Evolutionary conservation across 169 alveolate species (phyloP).

Genomic region (Toxoplasma gondii): DNA sequence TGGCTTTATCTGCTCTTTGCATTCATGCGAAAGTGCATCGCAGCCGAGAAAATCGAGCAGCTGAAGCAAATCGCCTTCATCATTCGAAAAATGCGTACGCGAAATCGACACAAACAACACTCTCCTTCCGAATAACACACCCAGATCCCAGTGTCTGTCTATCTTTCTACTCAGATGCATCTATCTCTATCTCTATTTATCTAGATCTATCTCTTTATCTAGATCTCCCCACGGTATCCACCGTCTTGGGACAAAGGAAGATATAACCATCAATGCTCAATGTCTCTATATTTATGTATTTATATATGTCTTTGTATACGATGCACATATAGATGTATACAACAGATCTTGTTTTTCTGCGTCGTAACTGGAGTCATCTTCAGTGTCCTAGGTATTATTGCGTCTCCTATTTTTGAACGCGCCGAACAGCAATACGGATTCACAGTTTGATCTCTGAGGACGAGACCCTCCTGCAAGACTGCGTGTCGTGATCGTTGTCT

Average conservation of each 20-base stretch:
- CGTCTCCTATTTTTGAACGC: too few species aligned
- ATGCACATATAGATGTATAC: background rate
- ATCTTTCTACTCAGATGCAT: background rate
- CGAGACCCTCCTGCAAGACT: too few species aligned
- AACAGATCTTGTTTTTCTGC: too few species aligned
- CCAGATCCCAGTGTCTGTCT: background rate
- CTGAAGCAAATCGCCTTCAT: slow-evolving; percentile 49
- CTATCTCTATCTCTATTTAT: background rate
- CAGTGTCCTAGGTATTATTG: too few species aligned
- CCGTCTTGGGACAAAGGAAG: too few species aligned
- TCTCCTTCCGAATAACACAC: background rate
- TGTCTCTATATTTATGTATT: background rate
- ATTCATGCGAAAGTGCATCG: slow-evolving; percentile 24
- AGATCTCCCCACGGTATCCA: too few species aligned
- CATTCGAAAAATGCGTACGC: slow-evolving; percentile 34
- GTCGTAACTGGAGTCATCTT: too few species aligned
- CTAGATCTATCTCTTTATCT: background rate
- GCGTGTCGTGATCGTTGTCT: too few species aligned
- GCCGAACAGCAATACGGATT: too few species aligned
- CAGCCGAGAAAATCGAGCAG: background rate
- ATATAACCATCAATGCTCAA: too few species aligned
- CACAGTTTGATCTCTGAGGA: too few species aligned
- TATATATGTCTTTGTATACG: background rate
- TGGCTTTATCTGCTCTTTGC: slow-evolving; percentile 31
- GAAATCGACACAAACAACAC: background rate